Evolutionary conservation across 2,329 filamentous ascomycete species (phyloP).

Genomic region (Didymellaceae sp.): DNA sequence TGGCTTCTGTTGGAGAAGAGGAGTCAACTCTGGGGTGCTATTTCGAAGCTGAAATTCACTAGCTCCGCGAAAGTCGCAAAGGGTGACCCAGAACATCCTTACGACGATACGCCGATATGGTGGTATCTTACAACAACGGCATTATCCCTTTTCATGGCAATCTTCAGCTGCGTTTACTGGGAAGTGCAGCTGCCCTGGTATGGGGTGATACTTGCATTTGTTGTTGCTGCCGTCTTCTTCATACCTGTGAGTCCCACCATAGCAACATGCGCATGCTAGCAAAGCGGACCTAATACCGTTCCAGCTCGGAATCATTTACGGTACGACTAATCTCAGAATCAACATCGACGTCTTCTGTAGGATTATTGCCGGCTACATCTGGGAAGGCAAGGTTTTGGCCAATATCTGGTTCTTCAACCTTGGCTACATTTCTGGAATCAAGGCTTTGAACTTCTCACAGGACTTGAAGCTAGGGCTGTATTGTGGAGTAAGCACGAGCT

Average conservation of each 20-base stretch:
- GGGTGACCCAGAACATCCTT: too few species aligned
- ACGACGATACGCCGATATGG: neutral
- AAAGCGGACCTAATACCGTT: neutral
- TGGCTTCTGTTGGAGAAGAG: neutral
- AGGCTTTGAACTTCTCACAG: neutral
- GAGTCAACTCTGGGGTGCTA: neutral
- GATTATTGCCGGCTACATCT: slow-evolving; percentile 1
- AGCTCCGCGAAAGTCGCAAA: too few species aligned
- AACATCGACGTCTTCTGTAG: slow-evolving; percentile 1
- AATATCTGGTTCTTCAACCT: slow-evolving; percentile 5
- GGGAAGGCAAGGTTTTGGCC: neutral
- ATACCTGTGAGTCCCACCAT: neutral
- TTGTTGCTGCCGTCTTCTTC: neutral
- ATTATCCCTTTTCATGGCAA: neutral
- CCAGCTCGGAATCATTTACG: neutral
- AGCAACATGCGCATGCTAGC: too few species aligned
- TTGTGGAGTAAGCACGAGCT: neutral
- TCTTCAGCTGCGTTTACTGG: slow-evolving; percentile 1
- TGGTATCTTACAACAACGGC: neutral
- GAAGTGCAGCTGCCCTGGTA: slow-evolving; percentile 1
- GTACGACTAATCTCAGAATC: neutral
- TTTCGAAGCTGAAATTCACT: neutral
- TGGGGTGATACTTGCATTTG: neutral
- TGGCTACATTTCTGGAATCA: slow-evolving; percentile 3
- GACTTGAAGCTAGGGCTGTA: neutral